Evolutionary conservation across 345 rosid species (phyloP).

Genomic region (Raphanus raphanistrum): DNA sequence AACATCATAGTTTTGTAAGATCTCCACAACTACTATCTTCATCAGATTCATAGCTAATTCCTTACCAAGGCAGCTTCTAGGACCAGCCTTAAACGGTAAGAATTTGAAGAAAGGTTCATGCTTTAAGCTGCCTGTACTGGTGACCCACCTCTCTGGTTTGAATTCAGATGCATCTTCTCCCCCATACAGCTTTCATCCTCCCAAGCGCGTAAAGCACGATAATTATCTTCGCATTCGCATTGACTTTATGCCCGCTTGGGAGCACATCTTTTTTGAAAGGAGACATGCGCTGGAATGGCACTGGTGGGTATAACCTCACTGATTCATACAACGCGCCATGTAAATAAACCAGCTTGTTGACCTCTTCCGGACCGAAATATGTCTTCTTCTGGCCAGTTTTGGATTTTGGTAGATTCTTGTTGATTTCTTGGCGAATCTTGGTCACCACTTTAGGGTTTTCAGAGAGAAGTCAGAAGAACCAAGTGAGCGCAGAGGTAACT

Average conservation of each 20-base stretch:
- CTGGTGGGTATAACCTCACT: constrained; percentile 59
- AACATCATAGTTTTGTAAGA: constrained; percentile 26
- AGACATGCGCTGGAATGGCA: constrained; percentile 39
- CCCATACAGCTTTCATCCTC: constrained; percentile 9
- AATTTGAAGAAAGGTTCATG: not conserved
- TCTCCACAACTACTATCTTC: not conserved
- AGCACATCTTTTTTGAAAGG: not conserved
- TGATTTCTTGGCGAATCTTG: constrained; percentile 41
- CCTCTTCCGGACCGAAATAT: not conserved
- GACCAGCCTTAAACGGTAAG: not conserved
- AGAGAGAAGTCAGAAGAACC: constrained; percentile 22
- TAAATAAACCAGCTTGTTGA: not conserved
- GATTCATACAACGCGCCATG: constrained; percentile 1
- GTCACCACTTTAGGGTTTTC: constrained; percentile 46
- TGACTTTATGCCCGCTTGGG: not conserved
- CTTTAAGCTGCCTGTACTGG: not conserved
- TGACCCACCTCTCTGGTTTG: constrained; percentile 20
- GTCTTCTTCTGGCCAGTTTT: not conserved
- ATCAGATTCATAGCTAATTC: not conserved
- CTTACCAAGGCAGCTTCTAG: constrained; percentile 17
- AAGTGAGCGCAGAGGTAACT: constrained; percentile 48
- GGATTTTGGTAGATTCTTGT: constrained; percentile 16
- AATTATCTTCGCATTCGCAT: not conserved
- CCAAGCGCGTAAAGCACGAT: not conserved
- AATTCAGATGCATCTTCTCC: constrained; percentile 7